A percentile compares a stretch with the other conserved stretches of the same genome.
Conservation (phyloP, 1,139 yeast species). For the Magnusiomyces ingens region DNA sequence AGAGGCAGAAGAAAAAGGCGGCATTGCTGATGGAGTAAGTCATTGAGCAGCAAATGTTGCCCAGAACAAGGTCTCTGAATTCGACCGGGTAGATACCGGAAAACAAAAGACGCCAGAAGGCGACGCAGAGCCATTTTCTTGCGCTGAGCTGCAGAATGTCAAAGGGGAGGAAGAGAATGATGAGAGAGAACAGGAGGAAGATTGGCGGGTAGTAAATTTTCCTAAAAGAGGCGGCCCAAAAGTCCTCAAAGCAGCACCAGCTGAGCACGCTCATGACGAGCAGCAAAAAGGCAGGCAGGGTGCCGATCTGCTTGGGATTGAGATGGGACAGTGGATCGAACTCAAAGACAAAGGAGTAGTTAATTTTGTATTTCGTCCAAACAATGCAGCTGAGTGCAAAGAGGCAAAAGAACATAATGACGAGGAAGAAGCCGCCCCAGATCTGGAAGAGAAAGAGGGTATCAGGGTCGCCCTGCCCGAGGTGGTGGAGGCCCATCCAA, state of each 20-base stretch:
- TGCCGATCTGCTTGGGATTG: slow-evolving; percentile 56
- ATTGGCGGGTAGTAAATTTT: slow-evolving; percentile 81
- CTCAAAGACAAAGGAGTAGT: slow-evolving; percentile 89
- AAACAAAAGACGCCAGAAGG: slow-evolving; percentile 62
- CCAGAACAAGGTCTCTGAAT: slow-evolving; percentile 86
- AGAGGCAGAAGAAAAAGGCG: slow-evolving; percentile 79
- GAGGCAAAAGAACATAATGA: slow-evolving; percentile 51
- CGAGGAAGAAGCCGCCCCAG: slow-evolving; percentile 84
- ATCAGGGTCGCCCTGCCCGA: slow-evolving; percentile 22
- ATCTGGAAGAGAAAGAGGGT: slow-evolving; percentile 58
- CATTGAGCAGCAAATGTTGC: slow-evolving; percentile 82
- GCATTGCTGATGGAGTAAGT: slow-evolving; percentile 83
- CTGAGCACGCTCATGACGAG: slow-evolving; percentile 52
- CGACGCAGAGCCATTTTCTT: slow-evolving; percentile 67
- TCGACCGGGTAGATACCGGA: slow-evolving; percentile 94
- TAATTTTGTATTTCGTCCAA: slow-evolving; percentile 71
- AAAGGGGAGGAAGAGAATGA: slow-evolving; percentile 56
- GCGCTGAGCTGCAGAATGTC: slow-evolving; percentile 47
- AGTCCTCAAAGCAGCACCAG: slow-evolving; percentile 71
- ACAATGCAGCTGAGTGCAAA: slow-evolving; percentile 64
- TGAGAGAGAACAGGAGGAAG: slow-evolving; percentile 48
- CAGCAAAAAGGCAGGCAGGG: slow-evolving; percentile 55
- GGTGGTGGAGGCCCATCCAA: slow-evolving; percentile 41
- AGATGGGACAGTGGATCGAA: slow-evolving; percentile 67
- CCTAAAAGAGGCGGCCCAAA: slow-evolving; percentile 54